A percentile compares a stretch with the other conserved stretches of the same genome.
Evolutionary conservation across 2,329 filamentous ascomycete genomes (phyloP).

Genomic region (Xylariales sp.): DNA sequence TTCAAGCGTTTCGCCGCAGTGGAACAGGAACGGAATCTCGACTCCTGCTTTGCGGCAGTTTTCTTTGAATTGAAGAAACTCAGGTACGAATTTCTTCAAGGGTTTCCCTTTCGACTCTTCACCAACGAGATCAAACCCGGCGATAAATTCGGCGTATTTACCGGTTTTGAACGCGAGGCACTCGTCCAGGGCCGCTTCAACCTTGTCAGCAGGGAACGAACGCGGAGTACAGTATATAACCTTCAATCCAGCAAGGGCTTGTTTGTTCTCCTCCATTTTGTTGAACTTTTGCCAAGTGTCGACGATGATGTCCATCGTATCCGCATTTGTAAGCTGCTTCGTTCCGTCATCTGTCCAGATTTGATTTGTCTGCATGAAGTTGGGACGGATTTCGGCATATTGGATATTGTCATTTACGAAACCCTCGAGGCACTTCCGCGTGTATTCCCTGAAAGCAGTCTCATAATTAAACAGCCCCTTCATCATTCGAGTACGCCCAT

Average conservation of each 20-base stretch:
- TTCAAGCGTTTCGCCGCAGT: conserved; percentile 72
- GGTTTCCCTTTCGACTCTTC: conserved; percentile 52
- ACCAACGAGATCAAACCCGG: conserved; percentile 57
- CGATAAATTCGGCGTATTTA: conserved; percentile 46
- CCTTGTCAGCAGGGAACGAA: conserved; percentile 42
- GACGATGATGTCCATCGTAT: conserved; percentile 48
- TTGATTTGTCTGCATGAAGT: conserved; percentile 51
- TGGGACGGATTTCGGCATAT: conserved; percentile 57
- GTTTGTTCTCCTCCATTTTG: not conserved
- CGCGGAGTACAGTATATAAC: conserved; percentile 58
- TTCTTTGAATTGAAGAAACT: conserved; percentile 44
- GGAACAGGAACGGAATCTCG: conserved; percentile 69
- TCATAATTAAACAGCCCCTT: conserved; percentile 58
- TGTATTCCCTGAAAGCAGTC: conserved; percentile 51
- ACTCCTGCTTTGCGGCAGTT: conserved; percentile 39
- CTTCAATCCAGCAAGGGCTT: conserved; percentile 44
- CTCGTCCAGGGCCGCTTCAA: conserved; percentile 44
- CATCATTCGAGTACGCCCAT: conserved; percentile 55
- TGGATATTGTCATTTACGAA: conserved; percentile 55
- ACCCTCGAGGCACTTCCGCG: conserved; percentile 46
- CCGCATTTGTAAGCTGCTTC: conserved; percentile 37
- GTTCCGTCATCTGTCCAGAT: conserved; percentile 45
- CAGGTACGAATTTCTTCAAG: conserved; percentile 41
- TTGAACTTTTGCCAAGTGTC: conserved; percentile 41
- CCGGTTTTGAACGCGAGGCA: conserved; percentile 48